Percentiles rank a stretch among this genome's conserved stretches.
Conservation (phyloP, 1,284 basidiomycete genomes). For the Megacollybia platyphylla region DNA sequence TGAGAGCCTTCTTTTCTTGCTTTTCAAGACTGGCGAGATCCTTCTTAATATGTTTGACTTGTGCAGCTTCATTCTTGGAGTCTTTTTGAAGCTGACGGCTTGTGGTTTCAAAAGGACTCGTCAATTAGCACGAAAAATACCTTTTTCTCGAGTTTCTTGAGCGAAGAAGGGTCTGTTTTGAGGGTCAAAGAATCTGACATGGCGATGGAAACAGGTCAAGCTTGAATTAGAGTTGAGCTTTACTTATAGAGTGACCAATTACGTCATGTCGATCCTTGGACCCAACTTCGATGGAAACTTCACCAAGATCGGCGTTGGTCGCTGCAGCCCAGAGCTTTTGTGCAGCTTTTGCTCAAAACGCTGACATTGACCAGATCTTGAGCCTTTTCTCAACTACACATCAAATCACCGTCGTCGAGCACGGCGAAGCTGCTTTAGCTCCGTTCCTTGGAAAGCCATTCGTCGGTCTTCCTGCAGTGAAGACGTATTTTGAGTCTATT, state of each 20-base stretch:
- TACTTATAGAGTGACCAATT: not conserved
- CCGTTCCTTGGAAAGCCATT: slow-evolving; percentile 47
- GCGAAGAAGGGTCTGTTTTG: not conserved
- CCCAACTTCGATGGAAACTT: slow-evolving; percentile 3
- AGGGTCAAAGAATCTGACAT: not conserved
- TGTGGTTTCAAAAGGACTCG: too few species aligned
- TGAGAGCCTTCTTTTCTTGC: not conserved
- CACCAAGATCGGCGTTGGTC: slow-evolving; percentile 21
- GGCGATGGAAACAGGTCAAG: not conserved
- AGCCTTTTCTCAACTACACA: slow-evolving; percentile 37
- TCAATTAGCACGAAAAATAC: too few species aligned
- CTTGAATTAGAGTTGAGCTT: not conserved
- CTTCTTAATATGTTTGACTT: slow-evolving; percentile 2
- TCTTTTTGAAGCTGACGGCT: not conserved
- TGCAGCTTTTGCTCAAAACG: slow-evolving; percentile 33
- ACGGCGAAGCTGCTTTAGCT: slow-evolving; percentile 41
- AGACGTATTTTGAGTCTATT: slow-evolving; percentile 37
- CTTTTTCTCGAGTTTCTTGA: slow-evolving; percentile 3
- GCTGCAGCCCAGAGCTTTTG: slow-evolving; percentile 36
- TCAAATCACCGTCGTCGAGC: slow-evolving; percentile 33
- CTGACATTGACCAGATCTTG: slow-evolving; percentile 27
- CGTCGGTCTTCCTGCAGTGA: slow-evolving; percentile 27
- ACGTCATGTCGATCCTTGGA: slow-evolving; percentile 4
- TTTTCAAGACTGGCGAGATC: slow-evolving; percentile 2
- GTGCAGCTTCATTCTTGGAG: not conserved